Evolutionary conservation across 371 early-diverging fungal genomes (phyloP).

Genomic region (Phascolomyces articulosus): DNA sequence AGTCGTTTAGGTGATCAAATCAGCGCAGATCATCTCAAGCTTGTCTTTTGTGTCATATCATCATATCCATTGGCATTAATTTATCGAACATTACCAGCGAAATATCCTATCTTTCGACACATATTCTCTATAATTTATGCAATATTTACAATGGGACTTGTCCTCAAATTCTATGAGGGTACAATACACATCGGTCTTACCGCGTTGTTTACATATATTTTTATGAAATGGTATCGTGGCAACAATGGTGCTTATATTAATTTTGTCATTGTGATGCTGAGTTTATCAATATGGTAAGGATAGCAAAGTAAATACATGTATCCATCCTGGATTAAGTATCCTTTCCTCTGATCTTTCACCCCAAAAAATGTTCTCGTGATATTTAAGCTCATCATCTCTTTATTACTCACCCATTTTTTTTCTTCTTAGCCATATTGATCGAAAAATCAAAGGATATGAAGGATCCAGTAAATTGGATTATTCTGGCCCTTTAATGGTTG

Average conservation of each 20-base stretch:
- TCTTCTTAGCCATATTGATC: slow-evolving; percentile 66
- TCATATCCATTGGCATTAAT: slow-evolving; percentile 58
- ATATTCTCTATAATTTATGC: slow-evolving; percentile 70
- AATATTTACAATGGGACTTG: slow-evolving; percentile 57
- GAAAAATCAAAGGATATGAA: slow-evolving; percentile 51
- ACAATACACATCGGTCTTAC: slow-evolving; percentile 65
- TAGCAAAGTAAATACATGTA: too few relatives aligned
- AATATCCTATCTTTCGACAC: slow-evolving; percentile 60
- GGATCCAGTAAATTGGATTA: slow-evolving; percentile 71
- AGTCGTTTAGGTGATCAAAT: slow-evolving; percentile 23
- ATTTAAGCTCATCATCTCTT: neutral
- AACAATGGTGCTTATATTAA: slow-evolving; percentile 67
- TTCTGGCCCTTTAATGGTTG: slow-evolving; percentile 90
- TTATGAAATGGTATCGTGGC: slow-evolving; percentile 49
- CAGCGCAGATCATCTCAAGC: slow-evolving; percentile 57
- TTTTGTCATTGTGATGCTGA: slow-evolving; percentile 73
- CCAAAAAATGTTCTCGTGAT: neutral
- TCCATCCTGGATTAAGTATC: neutral
- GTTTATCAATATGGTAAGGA: slow-evolving; percentile 75
- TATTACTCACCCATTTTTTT: too few relatives aligned
- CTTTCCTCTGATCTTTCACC: too few relatives aligned
- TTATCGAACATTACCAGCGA: slow-evolving; percentile 56
- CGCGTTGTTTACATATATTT: slow-evolving; percentile 57
- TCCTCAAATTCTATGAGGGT: slow-evolving; percentile 64
- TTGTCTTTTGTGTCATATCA: slow-evolving; percentile 54